Evolutionary conservation across 352 stramenopile species (phyloP).

Genomic region (Phytophthora pseudosyringae): DNA sequence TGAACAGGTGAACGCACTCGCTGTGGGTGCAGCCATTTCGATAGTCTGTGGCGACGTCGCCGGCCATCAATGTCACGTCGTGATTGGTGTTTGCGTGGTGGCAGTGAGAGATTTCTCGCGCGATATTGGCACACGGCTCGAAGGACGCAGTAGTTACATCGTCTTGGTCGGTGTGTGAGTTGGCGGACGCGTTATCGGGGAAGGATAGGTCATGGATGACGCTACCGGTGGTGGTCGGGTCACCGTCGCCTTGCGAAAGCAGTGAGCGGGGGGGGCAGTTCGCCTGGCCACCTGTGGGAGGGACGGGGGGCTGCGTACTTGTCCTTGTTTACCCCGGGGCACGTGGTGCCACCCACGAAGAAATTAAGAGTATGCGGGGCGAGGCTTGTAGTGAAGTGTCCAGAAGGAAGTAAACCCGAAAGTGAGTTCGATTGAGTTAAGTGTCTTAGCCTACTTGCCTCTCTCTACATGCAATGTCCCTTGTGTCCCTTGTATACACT

Average conservation of each 20-base stretch:
- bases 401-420: no score
- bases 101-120: slow-evolving; percentile 6
- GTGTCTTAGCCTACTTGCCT: no score
- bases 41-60: slow-evolving; percentile 20
- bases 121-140: background rate
- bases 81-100: background rate
- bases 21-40: slow-evolving; percentile 13
- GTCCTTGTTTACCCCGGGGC: no score
- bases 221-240: background rate
- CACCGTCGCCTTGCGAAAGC: background rate
- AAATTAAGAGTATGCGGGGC: no score
- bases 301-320: no score
- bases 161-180: background rate
- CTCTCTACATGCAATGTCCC: no score
- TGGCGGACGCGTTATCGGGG: background rate
- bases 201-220: slow-evolving; percentile 3
- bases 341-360: no score
- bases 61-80: slow-evolving; percentile 6
- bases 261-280: no score
- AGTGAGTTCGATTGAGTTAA: no score
- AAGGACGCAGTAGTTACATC: background rate
- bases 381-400: no score
- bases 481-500: no score
- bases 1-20: slow-evolving; percentile 9
- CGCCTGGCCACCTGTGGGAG: no score